phyloP scores from a whole-genome alignment of 768 basidiomycete genomes.

The Austroboletus festivus region DNA sequence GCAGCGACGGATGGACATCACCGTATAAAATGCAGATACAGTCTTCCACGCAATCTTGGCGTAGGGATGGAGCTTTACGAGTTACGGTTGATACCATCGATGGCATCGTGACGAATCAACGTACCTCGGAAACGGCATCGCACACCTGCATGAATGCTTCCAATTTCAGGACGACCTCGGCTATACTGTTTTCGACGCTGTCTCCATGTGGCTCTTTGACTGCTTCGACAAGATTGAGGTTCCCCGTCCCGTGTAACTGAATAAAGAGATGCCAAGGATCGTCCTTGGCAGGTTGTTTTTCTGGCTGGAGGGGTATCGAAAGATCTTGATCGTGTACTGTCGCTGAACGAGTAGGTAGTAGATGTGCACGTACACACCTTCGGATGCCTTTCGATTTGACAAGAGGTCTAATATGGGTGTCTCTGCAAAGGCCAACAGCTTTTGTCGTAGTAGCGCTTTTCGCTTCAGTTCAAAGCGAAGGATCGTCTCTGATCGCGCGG shows the following conservation, averaged over 20 bases:
- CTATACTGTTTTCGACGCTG: conserved; percentile 16
- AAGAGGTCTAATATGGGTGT: conserved; percentile 18
- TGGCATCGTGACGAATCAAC: neutral
- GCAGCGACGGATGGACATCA: neutral
- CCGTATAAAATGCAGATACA: conserved; percentile 27
- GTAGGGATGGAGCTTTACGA: conserved; percentile 24
- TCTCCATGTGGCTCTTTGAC: neutral
- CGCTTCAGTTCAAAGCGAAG: conserved; percentile 27
- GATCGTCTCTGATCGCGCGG: conserved; percentile 12
- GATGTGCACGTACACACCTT: conserved; percentile 4
- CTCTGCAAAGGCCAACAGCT: conserved; percentile 16
- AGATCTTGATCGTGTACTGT: conserved; percentile 5
- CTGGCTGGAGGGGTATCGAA: conserved; percentile 17
- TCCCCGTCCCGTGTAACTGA: conserved; percentile 13
- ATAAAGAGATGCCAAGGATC: conserved; percentile 22
- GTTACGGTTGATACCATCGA: neutral
- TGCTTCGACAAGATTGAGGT: neutral
- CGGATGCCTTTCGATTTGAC: neutral
- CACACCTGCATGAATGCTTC: conserved; percentile 25
- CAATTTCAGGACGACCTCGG: conserved; percentile 20
- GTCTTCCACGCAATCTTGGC: conserved; percentile 28
- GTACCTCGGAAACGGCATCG: conserved; percentile 23
- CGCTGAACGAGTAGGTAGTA: neutral
- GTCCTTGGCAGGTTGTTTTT: neutral
- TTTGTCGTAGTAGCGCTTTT: conserved; percentile 12